These are phyloP conservation scores for Solanum lignicaule DNA, from an alignment of 257 asterid genomes.

Conservation along the genomic window DNA sequence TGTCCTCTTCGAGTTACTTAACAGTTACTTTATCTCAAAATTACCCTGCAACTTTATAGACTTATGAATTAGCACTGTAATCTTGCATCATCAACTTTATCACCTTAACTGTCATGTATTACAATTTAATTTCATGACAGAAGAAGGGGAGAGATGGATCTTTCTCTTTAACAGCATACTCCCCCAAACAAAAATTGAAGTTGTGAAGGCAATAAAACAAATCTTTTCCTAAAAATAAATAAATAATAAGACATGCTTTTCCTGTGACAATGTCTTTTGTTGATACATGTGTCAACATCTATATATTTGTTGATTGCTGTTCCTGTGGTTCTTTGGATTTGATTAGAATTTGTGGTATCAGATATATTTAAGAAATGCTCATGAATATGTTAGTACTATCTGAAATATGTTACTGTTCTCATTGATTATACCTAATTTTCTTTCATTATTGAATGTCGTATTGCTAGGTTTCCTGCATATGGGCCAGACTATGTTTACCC, in stretches of 20 bases:
- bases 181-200: background rate
- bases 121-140: background rate
- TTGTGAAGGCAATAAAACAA: background rate
- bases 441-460: background rate
- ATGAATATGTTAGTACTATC: background rate
- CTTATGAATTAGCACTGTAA: background rate
- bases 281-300: background rate
- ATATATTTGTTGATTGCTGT: background rate
- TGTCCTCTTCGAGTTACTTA: background rate
- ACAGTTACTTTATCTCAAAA: background rate
- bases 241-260: background rate
- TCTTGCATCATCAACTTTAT: background rate
- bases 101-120: background rate
- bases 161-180: background rate
- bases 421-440: background rate
- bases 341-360: background rate
- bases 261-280: background rate
- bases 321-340: background rate
- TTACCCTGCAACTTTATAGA: background rate
- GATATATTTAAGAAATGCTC: background rate
- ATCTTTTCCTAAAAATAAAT: background rate
- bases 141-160: background rate
- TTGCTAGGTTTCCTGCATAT: background rate
- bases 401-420: background rate
- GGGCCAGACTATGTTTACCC: constrained; percentile 1